Evolutionary conservation across 768 basidiomycete genomes (phyloP), one percentile per base, ranked within the genome.

Genomic region (Termitomyces sp.): DNA sequence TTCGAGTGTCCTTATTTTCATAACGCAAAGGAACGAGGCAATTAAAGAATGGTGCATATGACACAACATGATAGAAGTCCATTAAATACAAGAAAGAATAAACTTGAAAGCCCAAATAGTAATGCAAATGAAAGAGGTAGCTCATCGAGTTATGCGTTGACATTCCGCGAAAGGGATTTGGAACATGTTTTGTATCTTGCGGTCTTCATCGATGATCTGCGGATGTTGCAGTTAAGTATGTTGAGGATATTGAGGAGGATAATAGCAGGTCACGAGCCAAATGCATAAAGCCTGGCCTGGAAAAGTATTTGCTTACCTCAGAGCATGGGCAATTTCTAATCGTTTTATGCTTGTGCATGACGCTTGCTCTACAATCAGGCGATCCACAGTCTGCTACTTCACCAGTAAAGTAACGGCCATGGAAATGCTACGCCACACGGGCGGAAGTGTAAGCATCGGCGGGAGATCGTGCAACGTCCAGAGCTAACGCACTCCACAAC

Each of bases 361-460:
- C 54, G 54, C 76, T 77, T 7, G 71, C 69, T 56, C 71, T 77
- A 67, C 78, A 79, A 5, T 56, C 56, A 1, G 60, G 56, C 15
- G 71, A 72, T 32, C 58, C 54, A 56, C 78, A 79, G 60, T 79
- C 78, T 38, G 58, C 63, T 22, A 64, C 68, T 60, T 74, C 73
- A 23, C 78, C 78, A 39, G 78, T 78, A 57, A 70, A 77, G 60
- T 76, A 78, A n/a, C 75, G 71, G 36, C 74, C 74, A 52, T 78
- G 76, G 66, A 78, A 79, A 54, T 78, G 78, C 77, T 78, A 54
- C 56, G 60, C 58, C 58, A 63, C 56, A 57, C 50, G 53, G 5
- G 29, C 39, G n/a, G 6, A 47, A 45, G 29, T 51, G 43, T 60
- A 47, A 62, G 59, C 13, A 31, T 41, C 36, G 7, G 35, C 36